Percentiles rank a stretch among this genome's conserved stretches.
These are phyloP conservation scores for Chaetomium olivaceum DNA, from an alignment of 2,329 filamentous ascomycete species.

Conservation along the genomic window DNA sequence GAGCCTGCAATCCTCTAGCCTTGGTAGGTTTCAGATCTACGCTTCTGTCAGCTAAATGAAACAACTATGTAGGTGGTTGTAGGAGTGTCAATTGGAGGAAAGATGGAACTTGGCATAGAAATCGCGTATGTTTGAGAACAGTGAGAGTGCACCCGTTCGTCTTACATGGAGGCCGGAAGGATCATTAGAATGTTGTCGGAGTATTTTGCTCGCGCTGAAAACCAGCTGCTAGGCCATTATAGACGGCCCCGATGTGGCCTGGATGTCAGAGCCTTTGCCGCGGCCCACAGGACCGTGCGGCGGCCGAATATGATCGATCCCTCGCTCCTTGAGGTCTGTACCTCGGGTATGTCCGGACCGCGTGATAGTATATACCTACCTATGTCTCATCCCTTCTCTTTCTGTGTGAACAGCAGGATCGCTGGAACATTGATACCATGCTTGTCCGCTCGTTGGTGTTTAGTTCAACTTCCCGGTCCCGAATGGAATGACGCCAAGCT, in stretches of 20 bases:
- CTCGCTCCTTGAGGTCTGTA: no score
- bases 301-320: neutral
- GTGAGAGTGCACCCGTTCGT: neutral
- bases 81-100: neutral
- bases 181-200: neutral
- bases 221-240: neutral
- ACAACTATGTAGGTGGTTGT: neutral
- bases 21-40: neutral
- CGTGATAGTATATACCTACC: no score
- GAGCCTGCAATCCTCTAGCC: neutral
- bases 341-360: no score
- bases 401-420: neutral
- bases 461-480: no score
- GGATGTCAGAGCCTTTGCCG: neutral
- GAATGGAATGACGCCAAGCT: no score
- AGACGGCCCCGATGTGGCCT: neutral
- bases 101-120: neutral
- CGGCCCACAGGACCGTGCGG: neutral
- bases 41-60: neutral
- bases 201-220: neutral
- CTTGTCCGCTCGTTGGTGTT: no score
- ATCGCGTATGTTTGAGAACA: neutral
- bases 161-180: neutral
- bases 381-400: no score
- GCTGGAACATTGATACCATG: neutral